Evolutionary conservation across 2,329 filamentous ascomycete species (phyloP).

Genomic region (Fusarium sp.): DNA sequence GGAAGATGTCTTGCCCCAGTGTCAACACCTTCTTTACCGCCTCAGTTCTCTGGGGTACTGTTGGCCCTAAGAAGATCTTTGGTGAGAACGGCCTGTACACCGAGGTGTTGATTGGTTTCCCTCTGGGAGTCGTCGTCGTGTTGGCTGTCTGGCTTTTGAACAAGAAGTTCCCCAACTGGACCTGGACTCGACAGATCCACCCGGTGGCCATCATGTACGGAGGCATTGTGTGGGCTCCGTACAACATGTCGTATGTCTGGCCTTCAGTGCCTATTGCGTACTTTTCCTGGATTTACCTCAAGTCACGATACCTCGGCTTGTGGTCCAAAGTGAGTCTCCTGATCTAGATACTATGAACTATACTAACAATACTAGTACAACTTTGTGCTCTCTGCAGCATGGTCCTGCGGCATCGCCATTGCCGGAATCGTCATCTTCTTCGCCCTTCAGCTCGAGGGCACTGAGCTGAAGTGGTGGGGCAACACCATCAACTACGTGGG

Average conservation of each 20-base stretch:
- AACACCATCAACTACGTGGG: constrained; percentile 47
- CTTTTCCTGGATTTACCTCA: constrained; percentile 61
- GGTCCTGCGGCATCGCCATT: constrained; percentile 59
- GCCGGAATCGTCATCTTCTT: constrained; percentile 62
- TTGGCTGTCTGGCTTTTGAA: constrained; percentile 51
- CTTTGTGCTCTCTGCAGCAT: constrained; percentile 60
- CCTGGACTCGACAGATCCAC: constrained; percentile 54
- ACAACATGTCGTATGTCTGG: constrained; percentile 60
- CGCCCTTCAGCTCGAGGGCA: constrained; percentile 53
- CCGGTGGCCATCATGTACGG: constrained; percentile 57
- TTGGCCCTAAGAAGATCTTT: constrained; percentile 54
- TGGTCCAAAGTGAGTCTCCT: constrained; percentile 57
- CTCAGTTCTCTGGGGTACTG: constrained; percentile 55
- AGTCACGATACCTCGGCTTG: constrained; percentile 57
- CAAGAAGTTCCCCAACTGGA: constrained; percentile 47
- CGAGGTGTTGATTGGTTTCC: constrained; percentile 53
- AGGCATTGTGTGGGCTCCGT: constrained; percentile 55
- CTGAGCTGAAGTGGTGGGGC: constrained; percentile 59
- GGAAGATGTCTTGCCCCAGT: constrained; percentile 51
- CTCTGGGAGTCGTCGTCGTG: constrained; percentile 51
- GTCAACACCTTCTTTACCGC: constrained; percentile 55
- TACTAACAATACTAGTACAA: constrained; percentile 52
- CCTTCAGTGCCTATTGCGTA: constrained; percentile 60
- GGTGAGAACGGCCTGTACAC: constrained; percentile 51
- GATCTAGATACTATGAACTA: too few species aligned